Base-by-base conservation (phyloP, 768 basidiomycete species). In the Tephrocybe sp. region DNA sequence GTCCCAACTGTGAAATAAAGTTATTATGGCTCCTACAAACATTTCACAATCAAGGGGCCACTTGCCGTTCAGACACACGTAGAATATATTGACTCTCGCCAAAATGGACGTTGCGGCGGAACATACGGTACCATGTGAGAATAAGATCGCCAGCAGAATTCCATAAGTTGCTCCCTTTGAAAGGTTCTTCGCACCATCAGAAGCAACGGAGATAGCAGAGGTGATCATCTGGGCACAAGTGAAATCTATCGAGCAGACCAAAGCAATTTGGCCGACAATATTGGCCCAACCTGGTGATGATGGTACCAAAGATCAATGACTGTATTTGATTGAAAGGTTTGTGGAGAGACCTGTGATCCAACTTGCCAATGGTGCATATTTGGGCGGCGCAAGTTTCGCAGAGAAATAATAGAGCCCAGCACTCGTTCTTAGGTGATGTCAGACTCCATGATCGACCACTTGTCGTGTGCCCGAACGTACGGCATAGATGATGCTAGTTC, bases 341-440 rank as follows among this genome's bases (percentile, higher is more conserved):
- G 10, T 11, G 3, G n/a, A 18, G 5, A 39, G 17, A 51, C 72
- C 81, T 40, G 82, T 84, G 46, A 84, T 76, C 81, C 82, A 84
- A 56, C 84, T 83, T 1, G 84, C 81, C 45, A 90, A 66, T 6
- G 85, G 74, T 2, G 83, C 75, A 49, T 81, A 80, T 58, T 76
- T 73, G 5, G 75, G 74, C 1, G 85, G 84, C 2, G 88, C 87
- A 38, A 90, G 65, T 61, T 85, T 88, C 0, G 87, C 84, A 2
- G 87, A 85, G 65, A 88, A 89, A 64, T 88, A 90, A 63, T 89
- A 89, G 15, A 90, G 70, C 0, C 87, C 88, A 6, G 88, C 87
- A 55, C 87, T 89, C 20, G 88, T 90, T 46, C 87, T 89, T 37
- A 9, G 46, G 11, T 23, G 32, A 17, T 21, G 47, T 36, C 14